These are phyloP conservation scores for Pseudotulostoma volvatum DNA, from an alignment of 495 filamentous ascomycete species.

Conservation along the genomic window DNA sequence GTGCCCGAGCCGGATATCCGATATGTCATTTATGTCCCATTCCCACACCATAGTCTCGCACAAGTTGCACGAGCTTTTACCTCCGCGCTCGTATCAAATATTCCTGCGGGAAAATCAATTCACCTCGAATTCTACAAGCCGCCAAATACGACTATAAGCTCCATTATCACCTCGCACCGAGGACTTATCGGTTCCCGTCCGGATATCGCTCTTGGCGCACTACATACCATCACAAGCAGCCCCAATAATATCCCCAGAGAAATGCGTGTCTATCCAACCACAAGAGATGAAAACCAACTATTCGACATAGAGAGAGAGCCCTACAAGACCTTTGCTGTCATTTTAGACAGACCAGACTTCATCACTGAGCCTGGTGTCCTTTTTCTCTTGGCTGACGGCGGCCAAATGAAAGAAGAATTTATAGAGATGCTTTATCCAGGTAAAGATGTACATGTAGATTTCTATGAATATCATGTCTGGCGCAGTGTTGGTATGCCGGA, in stretches of 20 bases:
- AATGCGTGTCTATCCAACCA: too few relatives aligned
- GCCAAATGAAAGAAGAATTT: conserved; percentile 1
- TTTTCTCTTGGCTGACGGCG: conserved; percentile 1
- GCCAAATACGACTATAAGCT: neutral
- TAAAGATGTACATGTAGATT: neutral
- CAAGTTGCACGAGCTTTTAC: conserved; percentile 1
- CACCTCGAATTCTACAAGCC: neutral
- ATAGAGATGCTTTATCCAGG: conserved; percentile 1
- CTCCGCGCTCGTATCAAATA: neutral
- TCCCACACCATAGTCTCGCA: neutral
- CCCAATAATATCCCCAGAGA: too few relatives aligned
- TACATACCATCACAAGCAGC: too few relatives aligned
- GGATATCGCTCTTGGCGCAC: neutral
- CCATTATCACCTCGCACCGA: neutral
- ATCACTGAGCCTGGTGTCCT: conserved; percentile 2
- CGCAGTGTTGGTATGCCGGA: conserved; percentile 4
- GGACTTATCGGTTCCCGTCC: neutral
- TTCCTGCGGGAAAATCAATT: conserved; percentile 1
- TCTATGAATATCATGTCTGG: conserved; percentile 2
- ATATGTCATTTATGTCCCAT: conserved; percentile 1
- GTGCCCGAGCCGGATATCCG: neutral
- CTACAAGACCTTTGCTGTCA: conserved; percentile 1
- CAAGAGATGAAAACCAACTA: too few relatives aligned
- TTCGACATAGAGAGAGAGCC: neutral
- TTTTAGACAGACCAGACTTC: conserved; percentile 2